Conservation (phyloP, 345 rosid species). For the Turritis glabra region DNA sequence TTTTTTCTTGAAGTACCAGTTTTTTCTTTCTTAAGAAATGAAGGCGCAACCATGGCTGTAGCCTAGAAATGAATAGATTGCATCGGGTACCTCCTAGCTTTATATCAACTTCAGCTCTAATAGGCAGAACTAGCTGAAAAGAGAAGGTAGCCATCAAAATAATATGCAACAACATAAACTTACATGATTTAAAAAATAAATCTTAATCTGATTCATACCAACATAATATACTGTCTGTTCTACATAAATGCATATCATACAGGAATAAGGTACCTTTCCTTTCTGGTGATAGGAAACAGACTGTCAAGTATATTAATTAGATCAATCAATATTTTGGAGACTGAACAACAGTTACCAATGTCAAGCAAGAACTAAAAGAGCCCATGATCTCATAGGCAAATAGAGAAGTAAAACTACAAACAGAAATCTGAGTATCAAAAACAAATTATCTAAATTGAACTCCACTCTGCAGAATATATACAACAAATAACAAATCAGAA, state of each 20-base stretch:
- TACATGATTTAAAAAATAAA: not conserved
- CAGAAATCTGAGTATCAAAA: not conserved
- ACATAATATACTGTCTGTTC: not conserved
- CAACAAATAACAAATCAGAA: not conserved
- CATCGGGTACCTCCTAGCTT: constrained; percentile 91
- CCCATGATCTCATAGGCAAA: not conserved
- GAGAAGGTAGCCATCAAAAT: constrained; percentile 18
- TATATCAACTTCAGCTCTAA: constrained; percentile 95
- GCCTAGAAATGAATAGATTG: constrained; percentile 67
- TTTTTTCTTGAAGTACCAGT: constrained; percentile 63
- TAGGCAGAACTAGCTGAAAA: constrained; percentile 69
- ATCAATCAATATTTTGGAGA: not conserved
- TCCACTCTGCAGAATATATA: not conserved
- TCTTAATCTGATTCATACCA: constrained; percentile 5
- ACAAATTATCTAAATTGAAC: not conserved
- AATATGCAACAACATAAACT: constrained; percentile 14
- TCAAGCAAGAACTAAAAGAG: constrained; percentile 4
- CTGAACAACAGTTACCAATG: not conserved
- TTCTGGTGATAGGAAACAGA: not conserved
- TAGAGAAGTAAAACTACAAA: not conserved
- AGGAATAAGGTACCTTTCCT: not conserved
- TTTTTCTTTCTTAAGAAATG: constrained; percentile 64
- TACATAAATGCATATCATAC: constrained; percentile 6
- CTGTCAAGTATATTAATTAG: not conserved
- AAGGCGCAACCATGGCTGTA: constrained; percentile 81